Conservation (phyloP, 2,329 filamentous ascomycete genomes). For the Fusarium drepaniforme region DNA sequence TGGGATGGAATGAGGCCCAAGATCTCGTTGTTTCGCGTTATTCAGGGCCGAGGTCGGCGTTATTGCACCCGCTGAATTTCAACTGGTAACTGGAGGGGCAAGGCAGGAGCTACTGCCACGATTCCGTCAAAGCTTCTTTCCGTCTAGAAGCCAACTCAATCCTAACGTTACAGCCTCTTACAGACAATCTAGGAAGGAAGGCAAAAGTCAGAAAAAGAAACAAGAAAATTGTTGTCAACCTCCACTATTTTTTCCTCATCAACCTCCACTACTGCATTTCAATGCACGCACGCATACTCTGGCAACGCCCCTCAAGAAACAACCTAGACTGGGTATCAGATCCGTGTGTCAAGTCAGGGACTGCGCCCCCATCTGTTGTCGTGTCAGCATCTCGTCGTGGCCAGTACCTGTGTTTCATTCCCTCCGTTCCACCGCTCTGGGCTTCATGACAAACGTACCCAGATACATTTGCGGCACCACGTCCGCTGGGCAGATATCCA, state of each 20-base stretch:
- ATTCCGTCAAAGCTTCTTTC: slow-evolving; percentile 18
- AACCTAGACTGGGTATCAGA: slow-evolving; percentile 12
- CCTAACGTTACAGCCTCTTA: not conserved
- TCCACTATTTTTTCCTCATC: not conserved
- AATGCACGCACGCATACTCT: slow-evolving; percentile 8
- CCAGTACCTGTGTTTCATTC: slow-evolving; percentile 13
- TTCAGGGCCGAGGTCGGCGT: slow-evolving; percentile 40
- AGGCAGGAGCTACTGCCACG: slow-evolving; percentile 1
- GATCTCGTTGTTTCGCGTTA: slow-evolving; percentile 41
- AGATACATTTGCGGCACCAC: not conserved
- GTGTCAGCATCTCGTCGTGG: slow-evolving; percentile 8
- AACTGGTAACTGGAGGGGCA: slow-evolving; percentile 14
- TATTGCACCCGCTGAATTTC: slow-evolving; percentile 26
- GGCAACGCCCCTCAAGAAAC: slow-evolving; percentile 13
- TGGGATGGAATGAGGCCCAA: slow-evolving; percentile 11
- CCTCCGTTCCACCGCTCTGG: slow-evolving; percentile 22
- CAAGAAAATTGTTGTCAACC: not conserved
- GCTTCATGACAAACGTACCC: slow-evolving; percentile 9
- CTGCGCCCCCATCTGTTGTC: slow-evolving; percentile 12
- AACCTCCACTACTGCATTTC: slow-evolving; percentile 3
- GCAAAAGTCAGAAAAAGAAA: slow-evolving; percentile 3
- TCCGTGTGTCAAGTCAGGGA: slow-evolving; percentile 11
- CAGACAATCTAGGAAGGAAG: not conserved
- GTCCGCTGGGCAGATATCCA: not conserved
- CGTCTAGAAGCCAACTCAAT: slow-evolving; percentile 6